These are phyloP conservation scores for Verticillium klebahnii DNA, from an alignment of 2,329 filamentous ascomycete genomes.

Conservation along the genomic window DNA sequence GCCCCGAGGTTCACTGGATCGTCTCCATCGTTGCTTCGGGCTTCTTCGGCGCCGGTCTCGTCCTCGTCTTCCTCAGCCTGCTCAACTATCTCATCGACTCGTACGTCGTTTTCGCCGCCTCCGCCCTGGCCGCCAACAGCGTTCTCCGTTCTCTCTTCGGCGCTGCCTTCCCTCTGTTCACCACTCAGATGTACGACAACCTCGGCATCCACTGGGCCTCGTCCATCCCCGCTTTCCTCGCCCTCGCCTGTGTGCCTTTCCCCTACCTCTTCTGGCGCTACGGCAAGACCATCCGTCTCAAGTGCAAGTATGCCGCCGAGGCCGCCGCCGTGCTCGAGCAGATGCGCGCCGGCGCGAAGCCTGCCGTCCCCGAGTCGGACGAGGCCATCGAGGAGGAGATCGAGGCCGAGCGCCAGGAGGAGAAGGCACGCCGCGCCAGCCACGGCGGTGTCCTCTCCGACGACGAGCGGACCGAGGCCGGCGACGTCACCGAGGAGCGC, in stretches of 20 bases:
- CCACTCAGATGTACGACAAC: slow-evolving; percentile 50
- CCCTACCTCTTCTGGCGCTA: slow-evolving; percentile 75
- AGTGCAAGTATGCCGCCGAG: slow-evolving; percentile 51
- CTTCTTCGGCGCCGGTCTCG: slow-evolving; percentile 51
- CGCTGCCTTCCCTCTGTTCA: slow-evolving; percentile 70
- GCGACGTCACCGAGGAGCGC: slow-evolving; percentile 4
- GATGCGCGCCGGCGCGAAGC: slow-evolving; percentile 23
- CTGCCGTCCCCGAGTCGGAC: background rate
- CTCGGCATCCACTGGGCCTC: slow-evolving; percentile 74
- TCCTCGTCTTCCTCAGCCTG: slow-evolving; percentile 61
- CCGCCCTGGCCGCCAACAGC: slow-evolving; percentile 67
- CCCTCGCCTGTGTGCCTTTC: slow-evolving; percentile 66
- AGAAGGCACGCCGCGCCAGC: slow-evolving; percentile 6
- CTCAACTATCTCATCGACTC: slow-evolving; percentile 66
- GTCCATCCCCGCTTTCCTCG: slow-evolving; percentile 68
- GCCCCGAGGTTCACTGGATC: slow-evolving; percentile 50
- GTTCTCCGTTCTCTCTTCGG: slow-evolving; percentile 70
- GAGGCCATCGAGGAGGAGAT: slow-evolving; percentile 6
- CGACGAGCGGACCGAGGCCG: slow-evolving; percentile 10
- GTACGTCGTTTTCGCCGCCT: slow-evolving; percentile 67
- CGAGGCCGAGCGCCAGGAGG: slow-evolving; percentile 8
- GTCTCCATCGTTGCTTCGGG: slow-evolving; percentile 40
- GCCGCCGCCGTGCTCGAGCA: slow-evolving; percentile 55
- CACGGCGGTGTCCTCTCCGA: slow-evolving; percentile 8
- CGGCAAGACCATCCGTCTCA: slow-evolving; percentile 43